Evolutionary conservation across 805 yeast genomes (phyloP).

Genomic region (Metschnikowia amazonensis): DNA sequence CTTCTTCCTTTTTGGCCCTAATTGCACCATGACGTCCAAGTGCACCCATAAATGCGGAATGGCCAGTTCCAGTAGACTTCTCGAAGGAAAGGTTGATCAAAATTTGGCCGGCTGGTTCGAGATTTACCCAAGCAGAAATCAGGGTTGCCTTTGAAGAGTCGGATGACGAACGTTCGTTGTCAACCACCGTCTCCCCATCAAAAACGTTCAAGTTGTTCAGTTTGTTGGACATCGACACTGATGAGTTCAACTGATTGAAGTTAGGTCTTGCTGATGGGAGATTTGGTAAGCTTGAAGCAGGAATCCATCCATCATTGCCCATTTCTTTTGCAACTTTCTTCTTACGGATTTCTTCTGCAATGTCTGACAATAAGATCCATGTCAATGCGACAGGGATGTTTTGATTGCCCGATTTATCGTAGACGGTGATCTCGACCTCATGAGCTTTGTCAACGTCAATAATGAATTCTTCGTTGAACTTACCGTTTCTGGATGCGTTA

Average conservation of each 20-base stretch:
- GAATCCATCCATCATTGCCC: conserved; percentile 80
- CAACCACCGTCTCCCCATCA: not conserved
- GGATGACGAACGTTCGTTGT: not conserved
- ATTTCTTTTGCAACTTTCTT: conserved; percentile 68
- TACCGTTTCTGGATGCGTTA: conserved; percentile 67
- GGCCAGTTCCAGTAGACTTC: conserved; percentile 45
- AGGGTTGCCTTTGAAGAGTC: conserved; percentile 29
- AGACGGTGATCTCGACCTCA: conserved; percentile 84
- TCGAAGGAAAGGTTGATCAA: conserved; percentile 74
- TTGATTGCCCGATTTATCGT: conserved; percentile 67
- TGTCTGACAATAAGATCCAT: conserved; percentile 88
- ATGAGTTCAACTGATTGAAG: conserved; percentile 1
- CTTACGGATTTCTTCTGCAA: conserved; percentile 92
- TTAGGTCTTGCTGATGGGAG: conserved; percentile 7
- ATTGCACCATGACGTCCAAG: conserved; percentile 94
- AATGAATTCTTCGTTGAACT: conserved; percentile 79
- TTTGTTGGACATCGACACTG: conserved; percentile 1
- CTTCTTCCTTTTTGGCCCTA: conserved; percentile 85
- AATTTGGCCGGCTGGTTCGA: conserved; percentile 94
- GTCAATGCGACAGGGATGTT: conserved; percentile 84
- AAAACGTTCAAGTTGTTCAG: not conserved
- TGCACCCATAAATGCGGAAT: conserved; percentile 40
- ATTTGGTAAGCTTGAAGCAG: conserved; percentile 54
- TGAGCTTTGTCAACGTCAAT: conserved; percentile 86
- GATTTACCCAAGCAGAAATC: conserved; percentile 78